Conservation (phyloP, 306 rosid species). For the Inga leiocalycina region DNA sequence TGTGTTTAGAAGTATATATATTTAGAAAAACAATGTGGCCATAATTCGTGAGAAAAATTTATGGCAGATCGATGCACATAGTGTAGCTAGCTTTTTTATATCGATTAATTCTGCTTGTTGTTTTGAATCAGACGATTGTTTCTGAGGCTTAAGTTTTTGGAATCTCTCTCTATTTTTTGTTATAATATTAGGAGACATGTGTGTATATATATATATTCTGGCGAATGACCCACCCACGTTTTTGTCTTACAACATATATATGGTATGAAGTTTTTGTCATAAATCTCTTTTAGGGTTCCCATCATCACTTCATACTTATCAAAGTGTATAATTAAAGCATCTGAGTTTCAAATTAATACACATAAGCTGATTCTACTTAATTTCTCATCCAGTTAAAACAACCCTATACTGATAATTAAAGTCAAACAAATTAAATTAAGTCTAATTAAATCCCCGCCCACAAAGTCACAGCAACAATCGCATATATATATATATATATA, state of each 20-base stretch:
- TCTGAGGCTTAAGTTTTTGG: not conserved
- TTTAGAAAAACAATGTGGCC: not conserved
- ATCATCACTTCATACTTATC: not conserved
- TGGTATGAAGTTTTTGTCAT: conserved; percentile 15
- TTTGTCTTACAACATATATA: not conserved
- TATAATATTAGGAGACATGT: not conserved
- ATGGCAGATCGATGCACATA: not conserved
- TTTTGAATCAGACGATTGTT: not conserved
- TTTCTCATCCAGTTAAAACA: not conserved
- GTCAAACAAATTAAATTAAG: not conserved
- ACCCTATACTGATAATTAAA: not conserved
- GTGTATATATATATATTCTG: not conserved
- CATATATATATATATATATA: not conserved
- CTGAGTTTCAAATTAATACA: not conserved
- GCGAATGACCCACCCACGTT: not conserved
- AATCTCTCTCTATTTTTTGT: not conserved
- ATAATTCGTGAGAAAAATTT: not conserved
- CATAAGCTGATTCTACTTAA: not conserved
- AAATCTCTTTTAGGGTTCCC: conserved; percentile 13
- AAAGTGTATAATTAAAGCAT: not conserved
- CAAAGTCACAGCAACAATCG: not conserved
- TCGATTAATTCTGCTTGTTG: not conserved
- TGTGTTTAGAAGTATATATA: not conserved
- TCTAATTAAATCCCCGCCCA: not conserved
- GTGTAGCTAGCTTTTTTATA: not conserved